Conservation (phyloP, 176 grass and related monocot genomes). For the Oryza meyeriana region DNA sequence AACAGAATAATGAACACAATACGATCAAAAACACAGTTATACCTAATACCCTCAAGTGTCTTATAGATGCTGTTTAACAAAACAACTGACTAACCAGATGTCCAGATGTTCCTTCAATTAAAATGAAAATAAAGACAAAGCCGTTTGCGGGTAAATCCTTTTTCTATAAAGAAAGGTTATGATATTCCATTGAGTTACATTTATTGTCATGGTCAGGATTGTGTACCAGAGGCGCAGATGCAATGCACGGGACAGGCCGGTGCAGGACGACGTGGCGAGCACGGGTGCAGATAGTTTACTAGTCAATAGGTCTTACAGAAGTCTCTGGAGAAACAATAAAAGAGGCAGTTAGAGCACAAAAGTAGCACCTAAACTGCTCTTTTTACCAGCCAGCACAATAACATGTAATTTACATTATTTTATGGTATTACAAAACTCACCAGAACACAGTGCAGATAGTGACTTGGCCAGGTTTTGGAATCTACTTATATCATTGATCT, state of each 20-base stretch:
- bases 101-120: not conserved
- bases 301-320: too few species aligned
- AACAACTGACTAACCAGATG: not conserved
- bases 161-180: not conserved
- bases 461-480: constrained; percentile 59
- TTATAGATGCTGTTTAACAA: not conserved
- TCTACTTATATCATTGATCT: constrained; percentile 40
- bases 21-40: not conserved
- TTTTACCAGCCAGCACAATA: not conserved
- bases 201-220: too few species aligned
- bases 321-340: not conserved
- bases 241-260: too few species aligned
- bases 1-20: not conserved
- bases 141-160: too few species aligned
- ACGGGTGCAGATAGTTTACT: too few species aligned
- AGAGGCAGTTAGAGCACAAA: not conserved
- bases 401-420: not conserved
- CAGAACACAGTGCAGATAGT: constrained; percentile 60
- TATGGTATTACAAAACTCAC: constrained; percentile 39
- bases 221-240: too few species aligned
- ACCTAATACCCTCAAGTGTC: not conserved
- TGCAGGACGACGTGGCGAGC: too few species aligned
- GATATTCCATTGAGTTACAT: not conserved
- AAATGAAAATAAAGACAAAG: not conserved
- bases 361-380: not conserved